These are phyloP conservation scores for Kurtzmaniella natalensis DNA, from an alignment of 1,139 yeast species.

Conservation along the genomic window DNA sequence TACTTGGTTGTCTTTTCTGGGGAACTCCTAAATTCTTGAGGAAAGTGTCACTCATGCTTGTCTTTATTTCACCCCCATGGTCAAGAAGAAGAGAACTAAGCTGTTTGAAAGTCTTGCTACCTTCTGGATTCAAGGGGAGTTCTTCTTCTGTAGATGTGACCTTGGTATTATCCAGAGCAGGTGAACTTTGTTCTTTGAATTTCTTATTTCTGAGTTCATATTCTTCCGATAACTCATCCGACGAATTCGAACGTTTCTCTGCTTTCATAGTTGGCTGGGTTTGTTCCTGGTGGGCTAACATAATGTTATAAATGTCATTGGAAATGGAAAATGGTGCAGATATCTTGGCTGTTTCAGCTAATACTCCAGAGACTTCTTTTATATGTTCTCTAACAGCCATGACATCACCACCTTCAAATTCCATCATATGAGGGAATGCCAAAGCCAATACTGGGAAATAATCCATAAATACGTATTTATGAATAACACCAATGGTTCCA, in stretches of 20 bases:
- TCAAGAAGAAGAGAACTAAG: not conserved
- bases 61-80: not conserved
- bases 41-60: not conserved
- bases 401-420: slow-evolving; percentile 8
- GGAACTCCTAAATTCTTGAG: not conserved
- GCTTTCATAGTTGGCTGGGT: too few species aligned
- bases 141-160: too few species aligned
- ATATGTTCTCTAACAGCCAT: not conserved
- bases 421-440: slow-evolving; percentile 19
- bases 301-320: slow-evolving; percentile 15
- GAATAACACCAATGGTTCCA: slow-evolving; percentile 9
- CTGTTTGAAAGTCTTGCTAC: not conserved
- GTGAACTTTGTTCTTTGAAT: too few species aligned
- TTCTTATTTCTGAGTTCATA: too few species aligned
- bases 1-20: not conserved
- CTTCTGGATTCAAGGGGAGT: too few species aligned
- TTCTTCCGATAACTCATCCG: too few species aligned
- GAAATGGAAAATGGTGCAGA: slow-evolving; percentile 16
- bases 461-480: slow-evolving; percentile 17
- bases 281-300: slow-evolving; percentile 7
- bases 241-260: too few species aligned
- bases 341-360: slow-evolving; percentile 8
- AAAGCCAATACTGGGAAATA: slow-evolving; percentile 15
- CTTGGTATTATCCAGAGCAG: too few species aligned
- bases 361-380: not conserved